Evolutionary conservation across 2,329 filamentous ascomycete species (phyloP), one percentile per base, ranked within the genome.

Genomic region (Ramularia collo-cygni): DNA sequence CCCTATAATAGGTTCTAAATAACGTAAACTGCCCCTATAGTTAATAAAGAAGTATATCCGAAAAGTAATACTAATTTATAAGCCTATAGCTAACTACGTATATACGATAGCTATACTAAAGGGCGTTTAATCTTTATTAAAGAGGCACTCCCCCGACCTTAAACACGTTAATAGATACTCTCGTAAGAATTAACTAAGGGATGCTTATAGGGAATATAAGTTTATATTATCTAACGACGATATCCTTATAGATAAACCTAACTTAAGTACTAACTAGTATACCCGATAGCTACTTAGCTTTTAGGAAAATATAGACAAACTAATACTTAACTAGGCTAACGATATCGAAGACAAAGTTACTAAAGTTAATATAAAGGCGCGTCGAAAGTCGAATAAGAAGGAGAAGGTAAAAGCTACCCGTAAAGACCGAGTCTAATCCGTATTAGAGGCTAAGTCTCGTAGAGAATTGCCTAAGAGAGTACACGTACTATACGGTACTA

Each of bases 61-160:
- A 29, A 29, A 29, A 29, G 28, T 29, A 29, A 29, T 14, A 12
- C 15, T 14, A 14, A 29, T 29, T 29, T 29, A 29, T 29, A 29
- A 29, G 28, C 28, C 28, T 29, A 29, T 29, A 29, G 28, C 28
- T 29, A 29, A 29, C 10, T 29, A 29, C 28, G 28, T 29, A 29
- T 14, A 14, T 29, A 29, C 28, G 28, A 4, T 29, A 10, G n/a
- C 15, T 29, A 29, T 14, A 14, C 28, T 12, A 29, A 14, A 29
- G 12, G 28, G 28, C n/a, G 28, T 12, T 29, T 29, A 29, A 14
- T 14, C 28, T 29, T 29, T 29, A 29, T 29, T 29, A 29, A 14
- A 29, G 28, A 29, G 28, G n/a, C 28, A 14, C 28, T 29, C 28
- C 28, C 28, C 28, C 10, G 10, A 14, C 15, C 15, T 29, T 29